Base-by-base conservation (phyloP, 805 yeast species). In the Candida silvatica region DNA sequence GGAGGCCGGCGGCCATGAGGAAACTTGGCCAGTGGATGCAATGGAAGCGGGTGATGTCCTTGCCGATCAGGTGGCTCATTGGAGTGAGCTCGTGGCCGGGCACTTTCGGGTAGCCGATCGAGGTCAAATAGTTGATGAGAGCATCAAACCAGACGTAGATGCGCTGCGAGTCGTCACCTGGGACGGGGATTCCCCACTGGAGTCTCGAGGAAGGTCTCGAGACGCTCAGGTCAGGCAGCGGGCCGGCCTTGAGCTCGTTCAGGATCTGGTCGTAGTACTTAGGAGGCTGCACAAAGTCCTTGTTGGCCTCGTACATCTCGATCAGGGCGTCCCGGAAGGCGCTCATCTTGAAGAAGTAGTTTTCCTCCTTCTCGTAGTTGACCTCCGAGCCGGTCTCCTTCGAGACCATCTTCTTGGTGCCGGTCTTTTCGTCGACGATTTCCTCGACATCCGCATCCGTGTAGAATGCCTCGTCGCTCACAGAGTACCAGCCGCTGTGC, bases 131-230 rank as follows among this genome's bases (percentile, higher is more conserved):
- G 55, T 87, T 92, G 29, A 81, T 67, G 30, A 92, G 64, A 0
- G 98, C 98, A 60, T 92, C 98, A 40, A 92, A 80, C 98, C 98
- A 92, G 12, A 92, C 98, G 49, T 92, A 92, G 35, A 92, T 77
- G 32, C 71, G 79, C 52, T 90, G 97, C 1, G 77, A 48, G 0
- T 67, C 59, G 49, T 88, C 95, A 17, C 67, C 64, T 2, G 98
- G 97, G 2, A 90, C 97, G 5, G 72, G 72, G 18, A 92, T 80
- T 0, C 96, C 97, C 98, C 98, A 92, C 20, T 69, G 59, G 27
- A 87, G 64, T 39, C 98, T 65, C 7, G 77, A 61, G 0, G 76
- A 51, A 0, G 97, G 97, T 43, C 98, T 64, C 0, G 97, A 87
- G 3, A 92, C 68, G n/a, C 95, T 82, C 31, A 92, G 64, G 52